These are phyloP conservation scores for Termitomyces sp. DNA, from an alignment of 768 basidiomycete species.

Conservation along the genomic window DNA sequence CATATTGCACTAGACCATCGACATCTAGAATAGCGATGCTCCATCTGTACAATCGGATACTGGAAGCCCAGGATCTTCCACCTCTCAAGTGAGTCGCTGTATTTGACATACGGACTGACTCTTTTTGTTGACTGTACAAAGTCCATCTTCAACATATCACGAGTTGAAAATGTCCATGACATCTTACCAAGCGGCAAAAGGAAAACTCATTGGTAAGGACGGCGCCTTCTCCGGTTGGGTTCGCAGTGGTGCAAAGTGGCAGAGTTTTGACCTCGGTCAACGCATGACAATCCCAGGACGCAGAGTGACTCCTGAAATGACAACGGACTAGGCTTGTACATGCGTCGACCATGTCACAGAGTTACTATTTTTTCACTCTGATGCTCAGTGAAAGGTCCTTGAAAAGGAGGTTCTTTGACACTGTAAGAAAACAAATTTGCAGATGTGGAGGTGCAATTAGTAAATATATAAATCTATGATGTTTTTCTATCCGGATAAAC, in stretches of 20 bases:
- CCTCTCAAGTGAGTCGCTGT: conserved; percentile 11
- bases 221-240: conserved; percentile 63
- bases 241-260: conserved; percentile 44
- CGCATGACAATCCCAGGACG: not conserved
- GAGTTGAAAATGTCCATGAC: conserved; percentile 33
- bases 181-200: conserved; percentile 49
- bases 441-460: not conserved
- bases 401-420: not conserved
- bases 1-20: conserved; percentile 33
- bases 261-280: conserved; percentile 33
- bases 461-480: not conserved
- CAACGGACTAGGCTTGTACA: not conserved
- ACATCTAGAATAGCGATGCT: conserved; percentile 52
- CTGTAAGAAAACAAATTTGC: not conserved
- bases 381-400: not conserved
- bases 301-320: not conserved
- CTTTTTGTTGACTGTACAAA: not conserved
- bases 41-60: conserved; percentile 30
- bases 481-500: not conserved
- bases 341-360: not conserved
- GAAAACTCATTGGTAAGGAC: conserved; percentile 31
- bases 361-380: not conserved
- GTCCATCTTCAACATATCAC: conserved; percentile 32
- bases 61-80: conserved; percentile 11
- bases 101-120: not conserved